Percentiles rank a stretch among this genome's conserved stretches.
phyloP scores from a whole-genome alignment of 768 basidiomycete genomes.

The Auriculariales sp. region DNA sequence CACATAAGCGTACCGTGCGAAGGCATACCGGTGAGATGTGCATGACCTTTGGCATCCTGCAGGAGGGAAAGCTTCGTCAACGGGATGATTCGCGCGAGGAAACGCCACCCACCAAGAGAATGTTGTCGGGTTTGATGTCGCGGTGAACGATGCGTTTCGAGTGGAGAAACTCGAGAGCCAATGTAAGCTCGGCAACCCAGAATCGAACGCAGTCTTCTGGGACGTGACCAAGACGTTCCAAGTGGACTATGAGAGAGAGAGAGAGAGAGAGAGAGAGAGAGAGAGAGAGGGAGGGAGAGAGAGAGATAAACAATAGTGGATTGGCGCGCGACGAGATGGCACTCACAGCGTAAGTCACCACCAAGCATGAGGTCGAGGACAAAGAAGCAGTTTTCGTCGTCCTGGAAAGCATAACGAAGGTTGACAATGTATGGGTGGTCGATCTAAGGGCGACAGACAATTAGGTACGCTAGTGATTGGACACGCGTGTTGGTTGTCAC shows the following conservation, averaged over 20 bases:
- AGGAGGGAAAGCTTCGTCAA: conserved; percentile 97
- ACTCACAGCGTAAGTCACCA: conserved; percentile 83
- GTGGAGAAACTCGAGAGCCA: conserved; percentile 81
- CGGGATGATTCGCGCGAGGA: conserved; percentile 39
- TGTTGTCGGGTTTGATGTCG: conserved; percentile 18
- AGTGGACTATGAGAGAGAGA: conserved; percentile 45
- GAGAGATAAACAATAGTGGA: neutral
- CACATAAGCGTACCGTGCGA: no score
- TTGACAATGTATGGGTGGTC: conserved; percentile 95
- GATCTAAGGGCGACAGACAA: conserved; percentile 42
- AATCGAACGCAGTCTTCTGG: conserved; percentile 71
- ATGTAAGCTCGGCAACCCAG: conserved; percentile 80
- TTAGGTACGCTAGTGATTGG: conserved; percentile 10
- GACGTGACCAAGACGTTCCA: conserved; percentile 66
- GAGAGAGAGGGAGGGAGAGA: neutral
- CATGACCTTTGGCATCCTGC: conserved; percentile 88
- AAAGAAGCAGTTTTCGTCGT: conserved; percentile 98
- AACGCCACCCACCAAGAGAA: conserved; percentile 16
- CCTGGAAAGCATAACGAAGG: conserved; percentile 90
- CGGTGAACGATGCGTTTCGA: conserved; percentile 92
- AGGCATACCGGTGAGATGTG: conserved; percentile 84
- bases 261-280: neutral
- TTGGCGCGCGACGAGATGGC: neutral
- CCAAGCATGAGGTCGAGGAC: conserved; percentile 96
- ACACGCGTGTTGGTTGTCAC: conserved; percentile 14